Evolutionary conservation across 805 yeast genomes (phyloP), one percentile per base, ranked within the genome.

Genomic region (Alloascoidea africana): DNA sequence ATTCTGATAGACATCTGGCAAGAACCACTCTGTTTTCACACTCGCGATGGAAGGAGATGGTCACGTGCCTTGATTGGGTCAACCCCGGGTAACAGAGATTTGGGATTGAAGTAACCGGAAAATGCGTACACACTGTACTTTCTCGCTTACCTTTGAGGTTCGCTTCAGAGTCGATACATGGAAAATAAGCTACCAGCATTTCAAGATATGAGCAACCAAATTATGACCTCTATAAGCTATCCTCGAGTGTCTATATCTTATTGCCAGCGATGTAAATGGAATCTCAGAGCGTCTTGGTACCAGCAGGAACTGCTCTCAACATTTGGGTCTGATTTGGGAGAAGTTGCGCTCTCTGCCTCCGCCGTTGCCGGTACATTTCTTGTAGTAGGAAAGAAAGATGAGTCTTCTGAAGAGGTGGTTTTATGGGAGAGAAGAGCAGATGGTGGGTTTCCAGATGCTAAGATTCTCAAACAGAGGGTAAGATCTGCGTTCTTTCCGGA

Each of bases 221-320:
- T n/a, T n/a, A n/a, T n/a, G n/a, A n/a, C n/a, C n/a, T 23, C 30
- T 13, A 14, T 41, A 18, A 41, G 43, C 18, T 73, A 64, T 41
- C 91, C 93, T 2, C 60, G 73, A 34, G 69, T 85, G 2, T 59
- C 72, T 3, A 83, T 85, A 33, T 66, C 70, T 45, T 85, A 77
- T 56, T 85, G 96, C 52, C 78, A 80, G 30, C 72, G 69, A 50
- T 85, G 96, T 62, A 79, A 80, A 49, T 85, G 96, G 96, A 80
- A 81, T 47, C 67, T 83, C 35, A 60, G 96, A 8, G 93, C 95
- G 2, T 68, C 83, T 0, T 86, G 95, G 95, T 83, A 83, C 46
- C 60, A 74, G 19, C 94, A 82, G 52, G 96, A 85, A 54, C 59
- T 86, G 1, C 57, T 85, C n/a, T 84, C 80, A 49, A 86, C 96